A percentile compares a stretch with the other conserved stretches of the same genome.
These are phyloP conservation scores for Nemania sp. DNA, from an alignment of 2,329 filamentous ascomycete genomes.

Conservation along the genomic window DNA sequence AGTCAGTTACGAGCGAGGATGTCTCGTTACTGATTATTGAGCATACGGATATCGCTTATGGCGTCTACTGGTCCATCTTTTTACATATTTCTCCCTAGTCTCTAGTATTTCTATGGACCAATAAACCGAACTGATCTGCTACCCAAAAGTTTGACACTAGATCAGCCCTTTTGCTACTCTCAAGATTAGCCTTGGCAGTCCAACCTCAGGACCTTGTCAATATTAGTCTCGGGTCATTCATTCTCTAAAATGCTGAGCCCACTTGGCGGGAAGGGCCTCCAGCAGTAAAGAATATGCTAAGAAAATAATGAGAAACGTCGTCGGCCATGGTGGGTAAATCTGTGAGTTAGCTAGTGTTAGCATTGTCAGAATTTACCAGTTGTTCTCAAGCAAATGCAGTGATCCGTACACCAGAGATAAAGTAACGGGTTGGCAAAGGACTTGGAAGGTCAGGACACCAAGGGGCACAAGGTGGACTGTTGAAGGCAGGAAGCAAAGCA, in stretches of 20 bases:
- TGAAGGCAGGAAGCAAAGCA: slow-evolving; percentile 11
- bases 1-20: too few relatives aligned
- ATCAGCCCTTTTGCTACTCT: too few relatives aligned
- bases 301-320: background rate
- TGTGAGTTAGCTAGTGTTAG: slow-evolving; percentile 13
- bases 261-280: background rate
- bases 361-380: background rate
- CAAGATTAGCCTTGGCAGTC: too few relatives aligned
- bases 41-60: too few relatives aligned
- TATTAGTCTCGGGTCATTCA: background rate
- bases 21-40: too few relatives aligned
- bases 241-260: background rate
- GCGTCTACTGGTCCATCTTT: too few relatives aligned
- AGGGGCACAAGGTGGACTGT: slow-evolving; percentile 14
- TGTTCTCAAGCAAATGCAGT: background rate
- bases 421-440: background rate
- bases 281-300: background rate
- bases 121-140: too few relatives aligned
- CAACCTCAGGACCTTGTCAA: too few relatives aligned
- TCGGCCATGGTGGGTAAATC: background rate
- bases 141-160: too few relatives aligned
- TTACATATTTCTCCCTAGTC: too few relatives aligned
- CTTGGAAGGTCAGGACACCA: slow-evolving; percentile 6
- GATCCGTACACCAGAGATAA: background rate
- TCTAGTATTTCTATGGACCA: too few relatives aligned